Percentiles rank a stretch among this genome's conserved stretches.
These are phyloP conservation scores for Solanum aculeatissimum DNA, from an alignment of 305 asterid species.

Conservation along the genomic window DNA sequence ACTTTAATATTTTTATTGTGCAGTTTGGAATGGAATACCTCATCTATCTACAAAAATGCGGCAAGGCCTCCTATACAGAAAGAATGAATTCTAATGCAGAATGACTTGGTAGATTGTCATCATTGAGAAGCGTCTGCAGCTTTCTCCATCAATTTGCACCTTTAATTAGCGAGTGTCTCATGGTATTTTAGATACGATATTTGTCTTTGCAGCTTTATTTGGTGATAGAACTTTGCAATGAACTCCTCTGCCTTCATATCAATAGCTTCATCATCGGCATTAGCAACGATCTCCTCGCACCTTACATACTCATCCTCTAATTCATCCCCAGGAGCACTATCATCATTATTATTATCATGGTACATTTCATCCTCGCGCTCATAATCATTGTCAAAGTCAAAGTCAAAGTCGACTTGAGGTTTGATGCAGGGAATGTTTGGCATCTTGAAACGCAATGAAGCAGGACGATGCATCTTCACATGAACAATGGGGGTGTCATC, in stretches of 20 bases:
- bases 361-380: neutral
- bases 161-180: slow-evolving; percentile 4
- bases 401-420: slow-evolving; percentile 30
- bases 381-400: slow-evolving; percentile 23
- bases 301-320: neutral
- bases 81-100: neutral
- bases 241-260: slow-evolving; percentile 75
- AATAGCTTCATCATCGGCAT: slow-evolving; percentile 31
- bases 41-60: neutral
- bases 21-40: neutral
- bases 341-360: neutral
- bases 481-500: slow-evolving; percentile 52
- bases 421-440: slow-evolving; percentile 65
- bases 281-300: neutral
- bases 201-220: slow-evolving; percentile 60
- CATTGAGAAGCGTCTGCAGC: neutral
- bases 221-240: slow-evolving; percentile 56
- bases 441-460: slow-evolving; percentile 47
- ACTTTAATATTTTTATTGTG: neutral
- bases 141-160: neutral
- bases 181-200: slow-evolving; percentile 28
- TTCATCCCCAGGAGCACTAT: neutral
- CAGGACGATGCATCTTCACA: slow-evolving; percentile 56
- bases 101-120: neutral
- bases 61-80: neutral